Conservation (phyloP, 805 yeast genomes). For the Candida tallmaniae region DNA sequence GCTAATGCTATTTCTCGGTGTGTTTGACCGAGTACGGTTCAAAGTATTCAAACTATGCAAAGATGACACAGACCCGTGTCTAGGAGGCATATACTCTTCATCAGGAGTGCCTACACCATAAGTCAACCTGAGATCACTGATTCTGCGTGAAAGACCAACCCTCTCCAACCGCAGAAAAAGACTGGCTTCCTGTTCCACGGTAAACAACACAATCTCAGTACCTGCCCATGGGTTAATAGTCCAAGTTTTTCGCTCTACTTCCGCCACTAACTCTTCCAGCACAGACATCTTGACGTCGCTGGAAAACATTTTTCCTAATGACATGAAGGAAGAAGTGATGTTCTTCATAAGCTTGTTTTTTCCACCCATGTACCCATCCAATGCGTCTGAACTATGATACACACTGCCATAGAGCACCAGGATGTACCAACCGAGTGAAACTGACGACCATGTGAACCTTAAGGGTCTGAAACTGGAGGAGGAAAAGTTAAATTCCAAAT, state of each 20-base stretch:
- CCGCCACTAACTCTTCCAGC: conserved; percentile 13
- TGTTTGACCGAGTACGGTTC: conserved; percentile 31
- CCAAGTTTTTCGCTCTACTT: conserved; percentile 26
- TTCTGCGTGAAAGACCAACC: conserved; percentile 45
- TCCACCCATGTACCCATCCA: conserved; percentile 18
- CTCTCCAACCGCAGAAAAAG: conserved; percentile 20
- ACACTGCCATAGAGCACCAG: conserved; percentile 60
- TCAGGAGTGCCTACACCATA: conserved; percentile 20
- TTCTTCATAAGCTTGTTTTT: conserved; percentile 36
- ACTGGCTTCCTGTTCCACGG: conserved; percentile 22
- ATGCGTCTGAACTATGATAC: conserved; percentile 26
- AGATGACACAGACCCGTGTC: conserved; percentile 35
- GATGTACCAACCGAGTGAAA: conserved; percentile 73
- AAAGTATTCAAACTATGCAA: conserved; percentile 38
- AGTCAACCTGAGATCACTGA: conserved; percentile 39
- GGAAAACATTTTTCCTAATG: conserved; percentile 31
- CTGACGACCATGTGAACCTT: conserved; percentile 56
- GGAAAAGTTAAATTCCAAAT: no score
- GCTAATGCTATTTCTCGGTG: conserved; percentile 34
- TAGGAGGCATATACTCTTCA: conserved; percentile 20
- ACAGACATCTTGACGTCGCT: conserved; percentile 5
- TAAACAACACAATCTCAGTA: conserved; percentile 48
- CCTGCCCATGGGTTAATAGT: conserved; percentile 49
- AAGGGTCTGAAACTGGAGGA: conserved; percentile 37
- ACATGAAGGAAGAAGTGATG: conserved; percentile 28